phyloP scores from a whole-genome alignment of 2,329 filamentous ascomycete genomes.

The Calonectria henricotiae region DNA sequence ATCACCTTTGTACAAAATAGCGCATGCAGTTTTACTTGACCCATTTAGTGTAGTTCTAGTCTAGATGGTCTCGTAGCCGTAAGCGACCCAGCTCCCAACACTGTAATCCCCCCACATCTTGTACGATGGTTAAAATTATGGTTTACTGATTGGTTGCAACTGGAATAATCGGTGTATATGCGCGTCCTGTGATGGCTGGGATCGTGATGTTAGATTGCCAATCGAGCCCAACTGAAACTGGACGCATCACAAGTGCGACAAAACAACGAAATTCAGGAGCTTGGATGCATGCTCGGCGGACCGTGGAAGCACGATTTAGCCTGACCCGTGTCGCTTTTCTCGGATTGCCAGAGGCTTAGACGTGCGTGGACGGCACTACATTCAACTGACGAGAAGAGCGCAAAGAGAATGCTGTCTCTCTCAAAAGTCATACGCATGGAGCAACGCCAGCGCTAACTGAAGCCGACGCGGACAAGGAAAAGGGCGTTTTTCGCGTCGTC shows the following conservation, averaged over 20 bases:
- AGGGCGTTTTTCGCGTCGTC: background rate
- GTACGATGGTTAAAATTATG: background rate
- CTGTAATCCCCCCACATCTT: background rate
- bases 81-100: background rate
- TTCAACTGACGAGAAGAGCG: background rate
- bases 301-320: background rate
- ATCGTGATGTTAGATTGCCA: background rate
- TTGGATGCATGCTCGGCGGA: background rate
- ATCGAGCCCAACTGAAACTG: background rate
- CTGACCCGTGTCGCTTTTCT: constrained; percentile 18
- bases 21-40: background rate
- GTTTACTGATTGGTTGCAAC: background rate
- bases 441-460: background rate
- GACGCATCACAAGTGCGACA: background rate
- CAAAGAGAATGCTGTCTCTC: background rate
- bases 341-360: constrained; percentile 12
- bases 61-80: background rate
- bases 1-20: background rate
- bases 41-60: background rate
- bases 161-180: background rate
- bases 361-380: background rate
- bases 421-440: background rate
- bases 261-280: background rate
- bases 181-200: constrained; percentile 14
- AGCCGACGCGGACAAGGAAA: background rate